Evolutionary conservation across 2,329 filamentous ascomycete genomes (phyloP).

Genomic region (Colletotrichum sidae): DNA sequence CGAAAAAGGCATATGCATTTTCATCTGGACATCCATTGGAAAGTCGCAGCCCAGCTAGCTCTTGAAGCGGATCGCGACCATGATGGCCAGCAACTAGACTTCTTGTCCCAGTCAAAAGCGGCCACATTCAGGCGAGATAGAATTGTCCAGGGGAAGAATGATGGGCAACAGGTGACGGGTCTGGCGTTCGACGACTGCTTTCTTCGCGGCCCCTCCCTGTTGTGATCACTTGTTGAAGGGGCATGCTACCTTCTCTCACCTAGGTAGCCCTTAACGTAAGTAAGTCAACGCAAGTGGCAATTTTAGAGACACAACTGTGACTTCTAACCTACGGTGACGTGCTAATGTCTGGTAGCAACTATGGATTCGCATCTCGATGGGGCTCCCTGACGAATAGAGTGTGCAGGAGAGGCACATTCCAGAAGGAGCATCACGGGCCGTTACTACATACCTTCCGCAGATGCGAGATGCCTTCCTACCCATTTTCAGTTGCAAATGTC

Average conservation of each 20-base stretch:
- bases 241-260: no score
- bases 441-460: neutral
- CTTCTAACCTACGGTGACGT: neutral
- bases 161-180: neutral
- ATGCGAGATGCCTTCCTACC: neutral
- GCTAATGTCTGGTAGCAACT: neutral
- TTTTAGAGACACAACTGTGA: no score
- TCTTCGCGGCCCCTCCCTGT: neutral
- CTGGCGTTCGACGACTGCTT: conserved; percentile 1
- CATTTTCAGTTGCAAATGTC: conserved; percentile 2
- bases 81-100: no score
- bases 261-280: no score
- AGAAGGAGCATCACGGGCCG: neutral
- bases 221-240: no score
- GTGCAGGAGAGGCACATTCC: neutral
- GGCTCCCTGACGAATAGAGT: neutral
- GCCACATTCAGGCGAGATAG: neutral
- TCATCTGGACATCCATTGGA: no score
- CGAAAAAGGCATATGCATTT: no score
- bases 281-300: no score
- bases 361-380: neutral
- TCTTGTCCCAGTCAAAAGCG: no score
- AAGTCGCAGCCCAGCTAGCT: no score
- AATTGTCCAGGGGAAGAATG: neutral
- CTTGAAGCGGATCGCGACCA: no score